Conservation (phyloP, 345 rosid genomes). For the Acer campestre region DNA sequence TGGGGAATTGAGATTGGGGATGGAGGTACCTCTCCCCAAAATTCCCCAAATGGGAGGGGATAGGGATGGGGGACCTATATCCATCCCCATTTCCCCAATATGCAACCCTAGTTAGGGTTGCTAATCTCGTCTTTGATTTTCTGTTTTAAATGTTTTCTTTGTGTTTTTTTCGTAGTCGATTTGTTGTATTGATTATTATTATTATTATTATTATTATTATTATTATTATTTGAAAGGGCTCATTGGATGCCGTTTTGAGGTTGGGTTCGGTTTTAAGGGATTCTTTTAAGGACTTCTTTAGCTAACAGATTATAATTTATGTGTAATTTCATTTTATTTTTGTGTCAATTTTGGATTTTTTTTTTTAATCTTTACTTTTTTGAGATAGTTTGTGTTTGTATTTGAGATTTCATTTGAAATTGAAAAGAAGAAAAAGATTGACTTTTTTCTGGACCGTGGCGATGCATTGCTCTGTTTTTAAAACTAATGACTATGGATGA, state of each 20-base stretch:
- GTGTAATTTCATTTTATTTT: too few relatives aligned
- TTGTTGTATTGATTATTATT: slow-evolving; percentile 1
- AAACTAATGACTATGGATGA: too few relatives aligned
- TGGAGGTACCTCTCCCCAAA: too few relatives aligned
- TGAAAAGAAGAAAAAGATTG: neutral
- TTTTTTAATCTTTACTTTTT: neutral
- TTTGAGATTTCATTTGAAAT: neutral
- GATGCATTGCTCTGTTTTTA: too few relatives aligned
- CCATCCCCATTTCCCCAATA: too few relatives aligned
- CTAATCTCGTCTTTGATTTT: neutral
- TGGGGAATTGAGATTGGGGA: too few relatives aligned
- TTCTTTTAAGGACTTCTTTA: slow-evolving; percentile 14
- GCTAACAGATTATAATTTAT: neutral
- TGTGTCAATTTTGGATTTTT: neutral
- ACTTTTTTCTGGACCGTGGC: neutral
- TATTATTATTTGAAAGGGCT: slow-evolving; percentile 29
- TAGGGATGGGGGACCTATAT: too few relatives aligned
- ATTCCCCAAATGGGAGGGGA: too few relatives aligned
- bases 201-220: too few relatives aligned
- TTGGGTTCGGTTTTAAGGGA: slow-evolving; percentile 26
- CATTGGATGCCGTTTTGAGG: slow-evolving; percentile 32
- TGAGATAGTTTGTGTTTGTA: neutral
- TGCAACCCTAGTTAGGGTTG: slow-evolving; percentile 43
- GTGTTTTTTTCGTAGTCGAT: neutral
- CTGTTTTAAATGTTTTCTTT: neutral